Evolutionary conservation across 768 basidiomycete genomes (phyloP).

Genomic region (Rhodotorula sphaerocarpa): DNA sequence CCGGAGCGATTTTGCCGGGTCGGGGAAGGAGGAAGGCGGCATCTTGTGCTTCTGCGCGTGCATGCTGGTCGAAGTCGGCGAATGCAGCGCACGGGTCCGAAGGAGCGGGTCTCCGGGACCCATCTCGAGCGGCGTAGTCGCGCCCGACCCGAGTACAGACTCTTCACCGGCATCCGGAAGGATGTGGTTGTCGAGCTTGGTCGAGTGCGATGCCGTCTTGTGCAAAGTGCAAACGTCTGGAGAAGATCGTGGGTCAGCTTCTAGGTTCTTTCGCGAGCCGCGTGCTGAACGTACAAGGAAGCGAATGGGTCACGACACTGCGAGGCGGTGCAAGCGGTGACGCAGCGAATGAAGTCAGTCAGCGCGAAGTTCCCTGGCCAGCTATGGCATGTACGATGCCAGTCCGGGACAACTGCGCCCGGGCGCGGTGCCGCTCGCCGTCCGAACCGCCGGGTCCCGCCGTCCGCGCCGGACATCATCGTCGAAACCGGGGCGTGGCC

Average conservation of each 20-base stretch:
- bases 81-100: slow-evolving; percentile 18
- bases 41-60: slow-evolving; percentile 12
- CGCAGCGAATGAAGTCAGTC: no score
- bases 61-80: slow-evolving; percentile 1
- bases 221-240: slow-evolving; percentile 35
- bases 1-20: slow-evolving; percentile 21
- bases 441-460: no score
- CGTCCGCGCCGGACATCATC: no score
- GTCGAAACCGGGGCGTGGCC: no score
- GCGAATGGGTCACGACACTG: slow-evolving; percentile 35
- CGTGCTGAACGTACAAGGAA: slow-evolving; percentile 22
- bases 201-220: slow-evolving; percentile 30
- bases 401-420: no score
- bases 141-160: slow-evolving; percentile 24
- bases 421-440: no score
- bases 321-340: slow-evolving; percentile 3
- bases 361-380: no score
- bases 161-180: slow-evolving; percentile 17
- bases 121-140: slow-evolving; percentile 32
- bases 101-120: slow-evolving; percentile 27
- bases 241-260: neutral
- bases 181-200: slow-evolving; percentile 25
- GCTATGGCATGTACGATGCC: no score
- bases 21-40: slow-evolving; percentile 27
- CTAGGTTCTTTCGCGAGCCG: neutral